Evolutionary conservation across 1,284 basidiomycete genomes (phyloP), one percentile per base, ranked within the genome.

Genomic region (Pseudozyma flocculosa): DNA sequence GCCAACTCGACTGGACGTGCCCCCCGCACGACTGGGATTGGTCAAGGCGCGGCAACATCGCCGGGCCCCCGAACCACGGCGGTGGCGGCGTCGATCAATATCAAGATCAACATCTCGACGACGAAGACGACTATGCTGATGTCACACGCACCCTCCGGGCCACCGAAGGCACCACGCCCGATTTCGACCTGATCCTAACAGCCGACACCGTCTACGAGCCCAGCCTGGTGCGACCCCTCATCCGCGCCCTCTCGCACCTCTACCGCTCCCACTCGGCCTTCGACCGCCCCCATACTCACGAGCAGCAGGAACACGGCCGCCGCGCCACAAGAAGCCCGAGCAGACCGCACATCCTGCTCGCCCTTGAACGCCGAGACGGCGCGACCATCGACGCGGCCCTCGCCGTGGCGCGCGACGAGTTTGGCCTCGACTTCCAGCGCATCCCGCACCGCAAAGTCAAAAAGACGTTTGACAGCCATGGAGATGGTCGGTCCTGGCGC

Each of bases 151-250:
- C 8, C 41, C 3, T 36, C 37, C 48, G 22, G 22, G 1, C 36
- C 22, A 7, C 18, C 18, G 30, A 9, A 22, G 5, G 38, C 4
- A n/a, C 37, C 2, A 10, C 7, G 3, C 42, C 23, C 4, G 23
- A 19, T 10, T 58, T 88, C 80, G 88, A 92, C 79, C 82, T 92
- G 56, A 86, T 94, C 61, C 78, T 90, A 50, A 87, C 89, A 17
- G 86, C 90, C 50, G 92, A 95, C 78, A 93, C 92, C 0, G 80
- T 93, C 48, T 94, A 92, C 77, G 79, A 82, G 26, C 75, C 83
- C 1, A 79, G 83, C 9, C 85, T 93, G 45, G 78, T 87, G 26
- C 73, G 82, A 17, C 88, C 88, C 0, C 84, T 94, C 42, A 82
- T 92, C 40, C 82, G 83, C 40, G 85, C 88, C n/a, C 78, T 90